phyloP scores from a whole-genome alignment of 2,329 filamentous ascomycete species.

The Ceratocystiopsis sp. region DNA sequence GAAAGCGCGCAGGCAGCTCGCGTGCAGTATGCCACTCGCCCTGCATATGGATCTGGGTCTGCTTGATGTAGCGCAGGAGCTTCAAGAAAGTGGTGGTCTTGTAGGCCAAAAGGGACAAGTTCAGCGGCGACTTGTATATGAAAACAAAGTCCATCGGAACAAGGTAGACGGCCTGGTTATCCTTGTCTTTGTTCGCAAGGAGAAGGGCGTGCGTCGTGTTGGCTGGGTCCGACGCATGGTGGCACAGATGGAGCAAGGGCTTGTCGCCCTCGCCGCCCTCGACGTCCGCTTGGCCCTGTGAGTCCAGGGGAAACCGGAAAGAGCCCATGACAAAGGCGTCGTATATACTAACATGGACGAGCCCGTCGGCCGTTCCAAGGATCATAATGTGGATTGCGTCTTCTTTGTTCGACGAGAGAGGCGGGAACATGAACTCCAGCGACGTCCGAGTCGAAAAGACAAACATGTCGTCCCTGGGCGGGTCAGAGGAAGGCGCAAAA shows the following conservation, averaged over 20 bases:
- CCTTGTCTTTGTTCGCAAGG: slow-evolving; percentile 22
- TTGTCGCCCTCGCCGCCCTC: not conserved
- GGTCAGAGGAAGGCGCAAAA: not conserved
- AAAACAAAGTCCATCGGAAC: slow-evolving; percentile 73
- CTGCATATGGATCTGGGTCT: slow-evolving; percentile 62
- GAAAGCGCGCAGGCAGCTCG: slow-evolving; percentile 62
- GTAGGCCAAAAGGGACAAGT: slow-evolving; percentile 68
- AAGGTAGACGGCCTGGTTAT: slow-evolving; percentile 35
- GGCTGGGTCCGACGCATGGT: slow-evolving; percentile 55
- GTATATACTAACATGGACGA: slow-evolving; percentile 64
- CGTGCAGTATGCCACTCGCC: slow-evolving; percentile 71
- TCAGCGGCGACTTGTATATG: slow-evolving; percentile 58
- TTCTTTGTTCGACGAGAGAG: slow-evolving; percentile 44
- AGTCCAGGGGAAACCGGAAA: slow-evolving; percentile 32
- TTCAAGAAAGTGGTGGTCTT: slow-evolving; percentile 82
- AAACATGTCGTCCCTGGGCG: slow-evolving; percentile 32
- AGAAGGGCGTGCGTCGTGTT: slow-evolving; percentile 64
- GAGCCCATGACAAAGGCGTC: slow-evolving; percentile 67
- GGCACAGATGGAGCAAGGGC: slow-evolving; percentile 16
- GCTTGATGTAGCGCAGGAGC: slow-evolving; percentile 66
- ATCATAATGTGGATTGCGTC: slow-evolving; percentile 68
- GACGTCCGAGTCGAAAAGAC: slow-evolving; percentile 55
- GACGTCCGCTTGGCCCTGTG: too few species aligned
- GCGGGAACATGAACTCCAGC: slow-evolving; percentile 52
- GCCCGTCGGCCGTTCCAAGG: slow-evolving; percentile 53